phyloP scores from a whole-genome alignment of 169 alveolate species.

The Plasmodium malariae region DNA sequence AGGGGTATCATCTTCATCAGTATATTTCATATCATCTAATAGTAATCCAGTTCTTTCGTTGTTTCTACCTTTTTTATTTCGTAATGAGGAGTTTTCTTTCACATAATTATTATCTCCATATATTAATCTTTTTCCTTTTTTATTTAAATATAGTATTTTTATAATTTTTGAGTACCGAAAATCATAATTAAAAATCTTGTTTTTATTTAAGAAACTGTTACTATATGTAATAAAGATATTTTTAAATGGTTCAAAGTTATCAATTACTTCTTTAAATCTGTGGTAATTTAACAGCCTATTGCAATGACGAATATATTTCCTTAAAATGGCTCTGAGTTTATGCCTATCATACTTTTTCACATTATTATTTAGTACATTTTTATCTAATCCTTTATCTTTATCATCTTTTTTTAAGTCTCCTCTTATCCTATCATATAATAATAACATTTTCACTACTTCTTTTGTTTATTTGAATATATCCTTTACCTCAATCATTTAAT shows the following conservation, averaged over 20 bases:
- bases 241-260: constrained; percentile 65
- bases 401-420: constrained; percentile 49
- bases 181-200: constrained; percentile 27
- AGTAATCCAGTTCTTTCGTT: constrained; percentile 23
- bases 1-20: neutral
- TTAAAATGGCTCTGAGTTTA: constrained; percentile 59
- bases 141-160: constrained; percentile 47
- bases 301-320: constrained; percentile 69
- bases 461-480: too few species aligned
- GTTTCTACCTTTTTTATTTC: constrained; percentile 48
- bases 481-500: too few species aligned
- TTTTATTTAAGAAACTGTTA: constrained; percentile 53
- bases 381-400: constrained; percentile 17
- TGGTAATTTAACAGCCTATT: constrained; percentile 57
- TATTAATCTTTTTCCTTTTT: constrained; percentile 61
- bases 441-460: too few species aligned
- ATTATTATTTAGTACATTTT: constrained; percentile 24
- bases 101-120: constrained; percentile 55
- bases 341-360: constrained; percentile 60
- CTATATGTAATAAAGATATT: constrained; percentile 48
- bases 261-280: constrained; percentile 58
- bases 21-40: constrained; percentile 12
- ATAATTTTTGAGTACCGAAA: constrained; percentile 61
- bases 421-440: neutral
- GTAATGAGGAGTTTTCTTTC: constrained; percentile 19